These are phyloP conservation scores for Mucor lusitanicus DNA, from an alignment of 371 early-diverging fungal genomes.

Conservation along the genomic window DNA sequence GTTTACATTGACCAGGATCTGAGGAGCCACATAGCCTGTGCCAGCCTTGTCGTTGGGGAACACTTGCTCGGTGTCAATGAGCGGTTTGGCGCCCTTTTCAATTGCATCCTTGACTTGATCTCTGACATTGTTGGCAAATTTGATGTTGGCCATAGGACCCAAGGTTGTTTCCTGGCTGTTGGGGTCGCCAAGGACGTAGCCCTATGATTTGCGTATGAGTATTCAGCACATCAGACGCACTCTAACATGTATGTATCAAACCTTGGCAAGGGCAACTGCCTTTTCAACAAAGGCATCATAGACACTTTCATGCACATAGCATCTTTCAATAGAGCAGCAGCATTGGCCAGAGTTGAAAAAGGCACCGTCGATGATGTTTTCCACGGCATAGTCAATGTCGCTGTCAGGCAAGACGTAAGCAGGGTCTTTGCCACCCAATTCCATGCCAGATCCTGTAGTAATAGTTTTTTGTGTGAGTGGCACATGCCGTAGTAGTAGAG, in stretches of 20 bases:
- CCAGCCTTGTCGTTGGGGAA: conserved; percentile 66
- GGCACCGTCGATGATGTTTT: conserved; percentile 81
- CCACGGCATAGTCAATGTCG: conserved; percentile 70
- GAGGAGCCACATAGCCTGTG: conserved; percentile 75
- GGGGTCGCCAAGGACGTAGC: conserved; percentile 69
- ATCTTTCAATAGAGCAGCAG: conserved; percentile 84
- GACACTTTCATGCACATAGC: conserved; percentile 80
- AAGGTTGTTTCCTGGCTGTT: conserved; percentile 65
- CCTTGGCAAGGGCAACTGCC: conserved; percentile 67
- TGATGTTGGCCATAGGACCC: conserved; percentile 79
- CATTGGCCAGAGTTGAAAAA: conserved; percentile 87
- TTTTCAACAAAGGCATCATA: conserved; percentile 74
- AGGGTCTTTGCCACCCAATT: conserved; percentile 89
- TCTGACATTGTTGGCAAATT: conserved; percentile 71
- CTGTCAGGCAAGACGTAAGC: conserved; percentile 82
- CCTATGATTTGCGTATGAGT: conserved; percentile 12
- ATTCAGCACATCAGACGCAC: background rate
- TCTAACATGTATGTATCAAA: conserved; percentile 16
- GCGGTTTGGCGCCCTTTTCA: conserved; percentile 68
- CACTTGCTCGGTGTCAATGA: conserved; percentile 56
- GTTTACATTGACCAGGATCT: conserved; percentile 72
- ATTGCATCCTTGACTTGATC: conserved; percentile 73
- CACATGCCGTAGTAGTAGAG: no score
- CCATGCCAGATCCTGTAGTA: conserved; percentile 73
- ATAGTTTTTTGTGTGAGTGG: background rate